Conservation (phyloP, 257 asterid species). For the Avicennia marina region DNA sequence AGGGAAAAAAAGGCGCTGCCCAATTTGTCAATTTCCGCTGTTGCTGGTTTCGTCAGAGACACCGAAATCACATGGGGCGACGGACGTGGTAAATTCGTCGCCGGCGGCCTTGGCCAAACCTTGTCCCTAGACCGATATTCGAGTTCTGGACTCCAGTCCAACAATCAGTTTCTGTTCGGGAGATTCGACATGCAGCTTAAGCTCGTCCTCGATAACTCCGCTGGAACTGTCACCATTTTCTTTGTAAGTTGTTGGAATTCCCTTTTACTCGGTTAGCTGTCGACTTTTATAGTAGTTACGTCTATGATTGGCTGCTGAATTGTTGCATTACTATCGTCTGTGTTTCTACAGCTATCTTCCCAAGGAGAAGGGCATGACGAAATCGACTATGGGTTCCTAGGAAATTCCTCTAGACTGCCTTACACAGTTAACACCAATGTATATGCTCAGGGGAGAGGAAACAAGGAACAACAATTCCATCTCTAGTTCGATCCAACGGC, state of each 20-base stretch:
- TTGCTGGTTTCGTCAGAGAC: constrained; percentile 32
- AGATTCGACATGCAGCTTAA: constrained; percentile 33
- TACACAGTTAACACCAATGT: constrained; percentile 25
- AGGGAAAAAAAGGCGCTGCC: too few species aligned
- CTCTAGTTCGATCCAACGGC: constrained; percentile 24
- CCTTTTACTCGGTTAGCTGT: too few species aligned
- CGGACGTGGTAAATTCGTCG: constrained; percentile 36
- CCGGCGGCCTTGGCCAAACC: constrained; percentile 26
- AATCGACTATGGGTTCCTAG: constrained; percentile 24
- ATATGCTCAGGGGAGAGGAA: constrained; percentile 17
- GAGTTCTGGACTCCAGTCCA: constrained; percentile 44
- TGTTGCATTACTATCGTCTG: too few species aligned
- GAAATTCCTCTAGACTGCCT: constrained; percentile 21
- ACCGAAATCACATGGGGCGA: constrained; percentile 40
- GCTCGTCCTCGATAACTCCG: constrained; percentile 34
- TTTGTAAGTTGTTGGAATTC: too few species aligned
- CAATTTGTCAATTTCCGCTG: too few species aligned
- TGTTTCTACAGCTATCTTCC: constrained; percentile 12
- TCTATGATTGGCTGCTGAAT: too few species aligned
- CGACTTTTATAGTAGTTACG: too few species aligned
- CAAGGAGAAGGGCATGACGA: constrained; percentile 15
- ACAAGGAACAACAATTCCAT: constrained; percentile 22
- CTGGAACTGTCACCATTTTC: constrained; percentile 38
- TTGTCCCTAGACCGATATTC: constrained; percentile 28
- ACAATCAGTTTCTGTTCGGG: constrained; percentile 29